Conservation (phyloP, 176 grass and related monocot genomes). For the Oryza punctata region DNA sequence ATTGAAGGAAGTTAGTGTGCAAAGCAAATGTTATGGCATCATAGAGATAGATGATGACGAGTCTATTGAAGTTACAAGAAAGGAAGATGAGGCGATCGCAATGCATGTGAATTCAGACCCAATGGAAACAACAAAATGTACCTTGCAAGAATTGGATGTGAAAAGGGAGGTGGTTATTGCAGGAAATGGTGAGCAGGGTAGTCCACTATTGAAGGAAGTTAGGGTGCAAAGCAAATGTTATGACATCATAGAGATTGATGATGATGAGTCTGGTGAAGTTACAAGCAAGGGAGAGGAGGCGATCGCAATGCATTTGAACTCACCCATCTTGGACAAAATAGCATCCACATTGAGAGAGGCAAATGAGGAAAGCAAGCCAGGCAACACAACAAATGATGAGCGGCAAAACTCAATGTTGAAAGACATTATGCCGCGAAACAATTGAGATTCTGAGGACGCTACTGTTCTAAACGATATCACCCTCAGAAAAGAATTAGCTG, state of each 20-base stretch:
- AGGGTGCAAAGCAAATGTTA: neutral
- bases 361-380: neutral
- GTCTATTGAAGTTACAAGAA: neutral
- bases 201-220: neutral
- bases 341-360: neutral
- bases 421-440: neutral
- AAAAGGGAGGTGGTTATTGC: neutral
- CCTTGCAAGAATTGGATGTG: neutral
- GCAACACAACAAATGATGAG: neutral
- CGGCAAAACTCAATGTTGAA: neutral
- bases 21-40: neutral
- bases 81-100: neutral
- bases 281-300: neutral
- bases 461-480: neutral
- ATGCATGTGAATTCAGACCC: neutral
- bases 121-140: neutral
- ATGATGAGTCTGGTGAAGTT: slow-evolving; percentile 11
- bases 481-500: neutral
- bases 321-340: neutral
- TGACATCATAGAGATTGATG: neutral
- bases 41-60: slow-evolving; percentile 7
- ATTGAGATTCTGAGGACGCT: neutral
- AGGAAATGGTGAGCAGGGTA: neutral
- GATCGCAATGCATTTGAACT: neutral
- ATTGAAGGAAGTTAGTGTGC: neutral